Percentiles rank a stretch among this genome's conserved stretches.
Evolutionary conservation across 2,329 filamentous ascomycete genomes (phyloP).

Genomic region (Cyphellophora attinorum): DNA sequence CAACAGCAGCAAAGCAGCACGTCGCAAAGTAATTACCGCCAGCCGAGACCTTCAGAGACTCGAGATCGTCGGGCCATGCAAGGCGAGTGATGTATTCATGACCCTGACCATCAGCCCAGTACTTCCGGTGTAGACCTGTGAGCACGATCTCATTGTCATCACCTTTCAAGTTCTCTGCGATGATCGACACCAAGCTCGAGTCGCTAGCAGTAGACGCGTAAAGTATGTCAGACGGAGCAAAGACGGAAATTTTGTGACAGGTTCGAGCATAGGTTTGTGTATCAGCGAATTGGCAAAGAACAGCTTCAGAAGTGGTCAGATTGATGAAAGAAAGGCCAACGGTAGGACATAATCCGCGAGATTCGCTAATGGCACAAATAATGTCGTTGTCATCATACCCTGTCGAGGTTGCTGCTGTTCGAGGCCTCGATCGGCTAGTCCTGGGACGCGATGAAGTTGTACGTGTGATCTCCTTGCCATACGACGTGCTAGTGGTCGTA

Average conservation of each 20-base stretch:
- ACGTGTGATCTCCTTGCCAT: no score
- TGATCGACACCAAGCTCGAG: constrained; percentile 64
- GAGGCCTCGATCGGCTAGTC: constrained; percentile 27
- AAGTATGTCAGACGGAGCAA: constrained; percentile 69
- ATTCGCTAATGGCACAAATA: constrained; percentile 81
- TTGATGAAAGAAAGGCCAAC: constrained; percentile 85
- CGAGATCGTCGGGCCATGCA: constrained; percentile 71
- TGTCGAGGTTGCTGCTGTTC: constrained; percentile 48
- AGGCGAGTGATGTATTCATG: constrained; percentile 68
- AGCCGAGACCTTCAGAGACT: constrained; percentile 69
- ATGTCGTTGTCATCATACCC: constrained; percentile 56
- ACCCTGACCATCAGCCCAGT: constrained; percentile 73
- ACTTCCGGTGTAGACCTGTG: constrained; percentile 60
- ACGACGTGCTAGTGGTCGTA: no score
- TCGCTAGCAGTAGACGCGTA: constrained; percentile 65
- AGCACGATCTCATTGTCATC: constrained; percentile 37
- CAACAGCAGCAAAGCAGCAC: constrained; percentile 75
- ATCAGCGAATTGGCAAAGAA: constrained; percentile 85
- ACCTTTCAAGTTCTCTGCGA: constrained; percentile 59
- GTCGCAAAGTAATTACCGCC: constrained; percentile 79
- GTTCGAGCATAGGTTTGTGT: constrained; percentile 86
- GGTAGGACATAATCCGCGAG: constrained; percentile 73
- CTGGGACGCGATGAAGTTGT: background rate
- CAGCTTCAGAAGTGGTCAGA: constrained; percentile 70
- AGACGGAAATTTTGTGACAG: constrained; percentile 74